Conservation (phyloP, 208 protist species). For the Novymonas esmeraldas region DNA sequence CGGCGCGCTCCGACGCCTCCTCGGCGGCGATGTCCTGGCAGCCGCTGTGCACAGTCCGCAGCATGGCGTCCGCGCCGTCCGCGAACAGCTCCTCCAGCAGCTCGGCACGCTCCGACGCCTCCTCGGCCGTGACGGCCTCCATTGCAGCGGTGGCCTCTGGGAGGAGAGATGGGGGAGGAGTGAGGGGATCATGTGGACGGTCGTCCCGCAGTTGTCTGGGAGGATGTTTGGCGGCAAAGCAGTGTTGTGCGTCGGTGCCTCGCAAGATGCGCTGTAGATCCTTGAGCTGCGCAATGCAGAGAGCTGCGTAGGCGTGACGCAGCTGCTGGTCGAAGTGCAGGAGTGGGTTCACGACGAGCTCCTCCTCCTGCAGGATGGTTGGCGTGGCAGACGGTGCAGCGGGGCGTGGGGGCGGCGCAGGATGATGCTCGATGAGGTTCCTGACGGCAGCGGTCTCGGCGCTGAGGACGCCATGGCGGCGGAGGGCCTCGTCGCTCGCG, state of each 20-base stretch:
- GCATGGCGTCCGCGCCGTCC: neutral
- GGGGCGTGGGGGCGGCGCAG: too few relatives aligned
- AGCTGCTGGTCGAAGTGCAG: too few relatives aligned
- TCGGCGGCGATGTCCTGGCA: constrained; percentile 30
- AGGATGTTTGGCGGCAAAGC: neutral
- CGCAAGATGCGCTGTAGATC: constrained; percentile 1
- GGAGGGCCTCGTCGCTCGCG: too few relatives aligned
- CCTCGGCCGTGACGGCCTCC: neutral
- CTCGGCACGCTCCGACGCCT: neutral
- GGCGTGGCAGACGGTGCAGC: too few relatives aligned
- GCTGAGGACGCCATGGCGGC: too few relatives aligned
- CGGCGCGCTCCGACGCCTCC: constrained; percentile 32
- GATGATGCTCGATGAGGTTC: too few relatives aligned
- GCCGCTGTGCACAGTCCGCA: constrained; percentile 16
- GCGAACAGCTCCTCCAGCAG: neutral
- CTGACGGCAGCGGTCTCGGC: too few relatives aligned
- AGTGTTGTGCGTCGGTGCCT: neutral
- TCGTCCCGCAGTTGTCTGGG: neutral
- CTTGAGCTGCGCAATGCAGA: too few relatives aligned
- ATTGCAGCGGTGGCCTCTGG: neutral
- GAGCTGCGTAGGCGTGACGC: too few relatives aligned
- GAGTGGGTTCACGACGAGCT: too few relatives aligned
- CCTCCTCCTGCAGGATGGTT: too few relatives aligned
- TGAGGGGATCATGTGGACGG: neutral
- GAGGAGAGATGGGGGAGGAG: too few relatives aligned